Percentiles rank a stretch among this genome's conserved stretches.
Conservation (phyloP, 2,329 filamentous ascomycete genomes). For the Onygenales sp. region DNA sequence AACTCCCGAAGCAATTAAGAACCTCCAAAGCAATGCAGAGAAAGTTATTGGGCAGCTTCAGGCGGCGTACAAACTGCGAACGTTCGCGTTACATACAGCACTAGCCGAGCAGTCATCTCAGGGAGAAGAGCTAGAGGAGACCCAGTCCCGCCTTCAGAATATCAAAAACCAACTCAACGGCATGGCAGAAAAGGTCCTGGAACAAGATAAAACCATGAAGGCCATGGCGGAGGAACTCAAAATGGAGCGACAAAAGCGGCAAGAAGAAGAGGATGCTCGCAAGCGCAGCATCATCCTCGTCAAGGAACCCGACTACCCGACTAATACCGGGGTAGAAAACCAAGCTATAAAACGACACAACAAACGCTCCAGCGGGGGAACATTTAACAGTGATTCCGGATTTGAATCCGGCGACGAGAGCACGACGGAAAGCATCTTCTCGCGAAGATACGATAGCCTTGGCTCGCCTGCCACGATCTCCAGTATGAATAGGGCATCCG, state of each 20-base stretch:
- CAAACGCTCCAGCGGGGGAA: constrained; percentile 24
- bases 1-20: constrained; percentile 46
- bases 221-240: constrained; percentile 41
- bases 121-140: constrained; percentile 53
- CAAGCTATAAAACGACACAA: constrained; percentile 9
- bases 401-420: constrained; percentile 51
- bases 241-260: constrained; percentile 31
- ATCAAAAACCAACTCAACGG: constrained; percentile 53
- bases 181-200: constrained; percentile 45
- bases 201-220: constrained; percentile 49
- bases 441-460: constrained; percentile 24
- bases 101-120: constrained; percentile 47
- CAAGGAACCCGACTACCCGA: constrained; percentile 16
- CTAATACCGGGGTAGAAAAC: constrained; percentile 1
- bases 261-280: constrained; percentile 31
- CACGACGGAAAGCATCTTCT: constrained; percentile 40
- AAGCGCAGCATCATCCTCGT: constrained; percentile 24
- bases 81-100: constrained; percentile 40
- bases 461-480: constrained; percentile 24
- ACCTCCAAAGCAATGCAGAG: constrained; percentile 48
- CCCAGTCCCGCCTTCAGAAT: constrained; percentile 46
- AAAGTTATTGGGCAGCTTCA: constrained; percentile 46
- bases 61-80: constrained; percentile 45
- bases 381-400: constrained; percentile 45
- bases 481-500: constrained; percentile 22